Evolutionary conservation across 352 stramenopile genomes (phyloP).

Genomic region (Globisporangium mamillatum): DNA sequence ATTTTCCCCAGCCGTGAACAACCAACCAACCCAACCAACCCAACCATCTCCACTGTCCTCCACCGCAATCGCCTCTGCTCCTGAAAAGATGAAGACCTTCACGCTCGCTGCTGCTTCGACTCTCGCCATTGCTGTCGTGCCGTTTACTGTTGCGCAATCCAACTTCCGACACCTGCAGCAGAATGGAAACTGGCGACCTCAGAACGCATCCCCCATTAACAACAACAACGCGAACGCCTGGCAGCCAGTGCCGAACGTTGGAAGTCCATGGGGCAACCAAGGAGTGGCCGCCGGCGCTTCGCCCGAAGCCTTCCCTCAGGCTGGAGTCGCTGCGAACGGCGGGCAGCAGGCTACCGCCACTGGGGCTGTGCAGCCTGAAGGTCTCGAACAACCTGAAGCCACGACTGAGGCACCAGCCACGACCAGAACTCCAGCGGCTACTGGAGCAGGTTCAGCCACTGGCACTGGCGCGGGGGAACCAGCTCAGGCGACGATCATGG

Average conservation of each 20-base stretch:
- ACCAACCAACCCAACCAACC: not conserved
- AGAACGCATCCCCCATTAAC: constrained; percentile 4
- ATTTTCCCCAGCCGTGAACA: constrained; percentile 22
- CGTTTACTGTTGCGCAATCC: constrained; percentile 12
- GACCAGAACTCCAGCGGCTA: not conserved
- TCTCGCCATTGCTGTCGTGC: not conserved
- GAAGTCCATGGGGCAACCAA: constrained; percentile 18
- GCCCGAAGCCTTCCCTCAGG: constrained; percentile 11
- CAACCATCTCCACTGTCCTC: not conserved
- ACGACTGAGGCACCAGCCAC: constrained; percentile 21
- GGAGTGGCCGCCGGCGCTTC: not conserved
- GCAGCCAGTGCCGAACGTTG: constrained; percentile 23
- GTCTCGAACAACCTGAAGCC: constrained; percentile 8
- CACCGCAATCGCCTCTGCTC: not conserved
- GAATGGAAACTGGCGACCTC: constrained; percentile 2
- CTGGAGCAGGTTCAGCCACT: constrained; percentile 1
- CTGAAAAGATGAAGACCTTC: constrained; percentile 27
- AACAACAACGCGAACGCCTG: constrained; percentile 20
- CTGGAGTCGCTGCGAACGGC: not conserved
- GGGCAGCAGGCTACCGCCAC: not conserved
- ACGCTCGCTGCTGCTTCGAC: not conserved
- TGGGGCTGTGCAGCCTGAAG: not conserved
- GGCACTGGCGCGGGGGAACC: constrained; percentile 8
- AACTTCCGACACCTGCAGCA: constrained; percentile 17
- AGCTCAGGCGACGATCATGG: constrained; percentile 50